Conservation (phyloP, 768 basidiomycete species). For the Trametes cubensis region DNA sequence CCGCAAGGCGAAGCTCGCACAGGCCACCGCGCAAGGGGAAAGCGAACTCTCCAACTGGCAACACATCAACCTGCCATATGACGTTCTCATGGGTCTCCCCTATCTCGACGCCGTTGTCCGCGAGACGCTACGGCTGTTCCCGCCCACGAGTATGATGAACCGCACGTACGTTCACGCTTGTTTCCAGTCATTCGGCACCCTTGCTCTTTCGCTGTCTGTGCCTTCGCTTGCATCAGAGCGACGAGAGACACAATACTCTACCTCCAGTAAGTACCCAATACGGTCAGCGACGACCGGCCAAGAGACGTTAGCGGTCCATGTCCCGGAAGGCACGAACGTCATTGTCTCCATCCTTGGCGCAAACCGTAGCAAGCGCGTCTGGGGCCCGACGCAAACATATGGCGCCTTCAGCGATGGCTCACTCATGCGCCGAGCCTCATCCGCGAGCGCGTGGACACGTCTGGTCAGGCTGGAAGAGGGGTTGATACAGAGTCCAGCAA, state of each 20-base stretch:
- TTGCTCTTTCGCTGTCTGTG: not conserved
- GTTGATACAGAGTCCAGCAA: slow-evolving; percentile 13
- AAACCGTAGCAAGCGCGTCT: slow-evolving; percentile 54
- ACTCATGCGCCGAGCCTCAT: not conserved
- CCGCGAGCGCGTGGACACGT: not conserved
- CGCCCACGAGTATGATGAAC: slow-evolving; percentile 35
- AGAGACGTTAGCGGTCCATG: slow-evolving; percentile 39
- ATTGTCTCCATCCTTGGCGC: slow-evolving; percentile 46
- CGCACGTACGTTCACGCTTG: slow-evolving; percentile 42
- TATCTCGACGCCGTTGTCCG: slow-evolving; percentile 50
- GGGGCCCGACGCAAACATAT: slow-evolving; percentile 63
- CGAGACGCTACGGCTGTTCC: slow-evolving; percentile 46
- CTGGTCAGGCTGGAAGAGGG: not conserved
- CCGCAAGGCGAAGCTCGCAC: slow-evolving; percentile 33
- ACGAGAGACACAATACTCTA: slow-evolving; percentile 59
- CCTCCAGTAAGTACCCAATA: slow-evolving; percentile 50
- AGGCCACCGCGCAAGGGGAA: slow-evolving; percentile 5
- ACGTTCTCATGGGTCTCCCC: slow-evolving; percentile 44
- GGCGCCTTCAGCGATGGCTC: slow-evolving; percentile 67
- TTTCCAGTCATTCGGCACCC: not conserved
- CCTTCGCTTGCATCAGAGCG: slow-evolving; percentile 32
- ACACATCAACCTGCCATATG: slow-evolving; percentile 39
- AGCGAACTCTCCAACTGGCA: slow-evolving; percentile 29
- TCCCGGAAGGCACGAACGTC: slow-evolving; percentile 51
- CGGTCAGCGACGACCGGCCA: slow-evolving; percentile 42